Conservation (phyloP, 805 yeast genomes). For the Monosporozyma unispora region DNA sequence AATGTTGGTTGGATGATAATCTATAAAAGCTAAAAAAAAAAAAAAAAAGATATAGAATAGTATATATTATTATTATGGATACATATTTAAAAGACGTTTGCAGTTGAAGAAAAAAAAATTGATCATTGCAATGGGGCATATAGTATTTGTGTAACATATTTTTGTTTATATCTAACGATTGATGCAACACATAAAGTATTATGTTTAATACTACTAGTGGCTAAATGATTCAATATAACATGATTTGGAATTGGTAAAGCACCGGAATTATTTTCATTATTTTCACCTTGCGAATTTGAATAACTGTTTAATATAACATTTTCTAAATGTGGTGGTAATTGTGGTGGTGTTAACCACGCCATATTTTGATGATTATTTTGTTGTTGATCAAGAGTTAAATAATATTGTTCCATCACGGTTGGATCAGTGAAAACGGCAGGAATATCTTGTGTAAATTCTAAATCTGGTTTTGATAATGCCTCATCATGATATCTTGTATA, state of each 20-base stretch:
- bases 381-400: slow-evolving; percentile 63
- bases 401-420: slow-evolving; percentile 79
- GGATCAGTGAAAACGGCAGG: slow-evolving; percentile 84
- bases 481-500: slow-evolving; percentile 69
- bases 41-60: background rate
- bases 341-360: slow-evolving; percentile 80
- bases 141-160: slow-evolving; percentile 83
- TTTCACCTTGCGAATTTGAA: slow-evolving; percentile 27
- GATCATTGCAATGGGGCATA: slow-evolving; percentile 56
- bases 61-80: background rate
- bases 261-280: slow-evolving; percentile 66
- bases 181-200: slow-evolving; percentile 90
- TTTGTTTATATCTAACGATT: slow-evolving; percentile 78
- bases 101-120: background rate
- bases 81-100: background rate
- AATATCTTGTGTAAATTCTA: slow-evolving; percentile 51
- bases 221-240: slow-evolving; percentile 86
- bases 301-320: slow-evolving; percentile 81
- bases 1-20: background rate
- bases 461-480: slow-evolving; percentile 25
- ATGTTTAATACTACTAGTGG: slow-evolving; percentile 91
- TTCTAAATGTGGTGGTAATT: slow-evolving; percentile 92
- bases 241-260: slow-evolving; percentile 92
- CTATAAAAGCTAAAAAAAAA: no score
- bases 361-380: slow-evolving; percentile 51